Base-by-base conservation (phyloP, 1,284 basidiomycete species). In the Gastroboletus turbinatus region DNA sequence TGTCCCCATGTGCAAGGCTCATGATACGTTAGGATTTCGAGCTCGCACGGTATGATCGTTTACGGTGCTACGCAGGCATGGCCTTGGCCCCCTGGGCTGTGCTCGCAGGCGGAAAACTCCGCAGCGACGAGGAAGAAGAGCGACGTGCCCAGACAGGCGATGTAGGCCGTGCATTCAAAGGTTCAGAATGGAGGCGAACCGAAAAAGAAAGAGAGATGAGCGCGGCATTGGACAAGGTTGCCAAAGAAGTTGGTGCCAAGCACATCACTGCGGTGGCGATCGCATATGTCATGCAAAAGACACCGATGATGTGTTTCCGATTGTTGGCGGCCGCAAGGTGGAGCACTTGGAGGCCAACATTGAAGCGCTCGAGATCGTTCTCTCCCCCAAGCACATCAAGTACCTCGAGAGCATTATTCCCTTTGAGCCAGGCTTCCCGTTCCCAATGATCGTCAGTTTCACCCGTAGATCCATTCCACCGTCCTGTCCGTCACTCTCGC, bases 401-500 rank as follows among this genome's bases (percentile, higher is more conserved):
- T 9, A 36, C 7, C 35, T 36, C 35, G 35, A 17, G 35, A n/a
- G 35, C 35, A 17, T n/a, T n/a, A 8, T n/a, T 36, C 35, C 35
- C n/a, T 36, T n/a, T 10, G 35, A n/a, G 35, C 35, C 17, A 9
- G 35, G 35, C 17, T 17, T n/a, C 35, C 35, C 17, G 35, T 36
- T 36, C 35, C 11, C 6, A 9, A 4, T 36, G 35, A 36, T 36
- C 35, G 35, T 36, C 35, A 36, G 35, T 36, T 36, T 36, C 35
- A 8, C 17, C 35, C 17, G 14, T 36, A 9, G 16, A n/a, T n/a
- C 35, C 10, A 8, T 36, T n/a, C 95, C 66, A 96, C 94, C 63
- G 95, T 98, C 65, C 77, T 96, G 63, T 96, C 94, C 56, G 94
- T 96, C 77, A 97, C 95, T 36, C 92, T 98, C 71, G 96, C 95